Evolutionary conservation across 148 eudicot genomes (phyloP), one percentile per base, ranked within the genome.

Genomic region (Vaccinium vitisidaea): DNA sequence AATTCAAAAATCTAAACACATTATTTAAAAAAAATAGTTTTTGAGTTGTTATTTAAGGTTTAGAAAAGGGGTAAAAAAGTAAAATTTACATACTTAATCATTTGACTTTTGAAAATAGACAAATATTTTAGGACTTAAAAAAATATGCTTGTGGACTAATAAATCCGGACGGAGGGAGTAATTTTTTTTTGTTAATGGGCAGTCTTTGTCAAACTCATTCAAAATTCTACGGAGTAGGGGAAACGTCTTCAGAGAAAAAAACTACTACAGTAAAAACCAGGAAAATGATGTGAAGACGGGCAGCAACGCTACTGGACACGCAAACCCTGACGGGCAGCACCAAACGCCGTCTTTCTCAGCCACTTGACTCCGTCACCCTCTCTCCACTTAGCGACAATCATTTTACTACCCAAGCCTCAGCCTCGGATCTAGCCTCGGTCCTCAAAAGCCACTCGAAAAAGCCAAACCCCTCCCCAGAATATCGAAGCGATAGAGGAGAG

Each of bases 401-500:
- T 81, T 84, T 78, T 30, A 54, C 76, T n/a, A 71, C 14, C 83
- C 84, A 36, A 81, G 65, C 75, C 90, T 82, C 63, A 81, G 89
- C 65, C 82, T 82, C 82, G 78, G 86, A 58, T 43, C 5, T 10
- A 85, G 91, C 86, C 77, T 85, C 85, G 89, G 86, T 61, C 79
- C 50, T 1, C 30, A 50, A 73, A 84, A 80, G 77, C 78, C 43
- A 81, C 84, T 43, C 82, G 30, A 77, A 53, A 83, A 83, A 89
- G 80, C 75, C 83, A 79, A 77, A 56, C 15, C 77, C 77, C 43
- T 75, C 56, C n/a, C 80, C 76, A 61, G 67, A 70, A 70, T 87
- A 85, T 84, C 83, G 83, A 84, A 87, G 84, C n/a, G 85, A 76
- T 89, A 80, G 77, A 84, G 70, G 89, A 90, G 87, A 89, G 88